phyloP scores from a whole-genome alignment of 2,329 filamentous ascomycete species.

The Calonectria ilicicola region DNA sequence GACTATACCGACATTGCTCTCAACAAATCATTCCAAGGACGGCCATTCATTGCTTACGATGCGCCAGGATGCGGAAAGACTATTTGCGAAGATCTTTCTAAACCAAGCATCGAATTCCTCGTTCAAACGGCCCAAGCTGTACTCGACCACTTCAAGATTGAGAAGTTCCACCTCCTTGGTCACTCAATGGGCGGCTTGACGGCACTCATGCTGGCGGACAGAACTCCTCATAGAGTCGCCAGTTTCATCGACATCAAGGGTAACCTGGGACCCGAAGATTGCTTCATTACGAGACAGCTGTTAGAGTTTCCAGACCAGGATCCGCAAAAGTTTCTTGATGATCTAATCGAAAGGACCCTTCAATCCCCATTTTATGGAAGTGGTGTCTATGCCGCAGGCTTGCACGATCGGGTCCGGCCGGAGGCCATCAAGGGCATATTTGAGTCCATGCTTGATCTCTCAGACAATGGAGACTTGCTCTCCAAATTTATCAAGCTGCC shows the following conservation, averaged over 20 bases:
- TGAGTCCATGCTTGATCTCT: constrained; percentile 40
- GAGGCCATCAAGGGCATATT: constrained; percentile 37
- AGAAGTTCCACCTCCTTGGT: constrained; percentile 39
- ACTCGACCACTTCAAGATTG: constrained; percentile 23
- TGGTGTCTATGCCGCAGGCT: constrained; percentile 29
- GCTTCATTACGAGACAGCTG: constrained; percentile 41
- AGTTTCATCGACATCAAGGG: constrained; percentile 44
- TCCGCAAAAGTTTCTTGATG: constrained; percentile 8
- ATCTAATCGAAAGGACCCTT: constrained; percentile 6
- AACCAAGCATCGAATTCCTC: constrained; percentile 33
- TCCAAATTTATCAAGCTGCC: constrained; percentile 25
- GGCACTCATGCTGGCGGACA: constrained; percentile 33
- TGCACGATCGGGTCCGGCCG: constrained; percentile 26
- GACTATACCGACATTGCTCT: constrained; percentile 38
- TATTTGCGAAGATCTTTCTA: constrained; percentile 26
- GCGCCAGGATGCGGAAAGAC: constrained; percentile 40
- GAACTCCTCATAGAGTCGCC: constrained; percentile 10
- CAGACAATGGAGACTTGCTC: constrained; percentile 33
- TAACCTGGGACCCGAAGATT: constrained; percentile 42
- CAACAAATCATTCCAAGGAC: constrained; percentile 24
- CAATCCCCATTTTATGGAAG: constrained; percentile 19
- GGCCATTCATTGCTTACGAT: constrained; percentile 39
- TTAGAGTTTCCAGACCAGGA: constrained; percentile 30
- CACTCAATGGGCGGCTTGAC: constrained; percentile 45
- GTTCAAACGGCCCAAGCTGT: constrained; percentile 30